Evolutionary conservation across 1,284 basidiomycete species (phyloP), one percentile per base, ranked within the genome.

Genomic region (Ceratorhiza oryzae-sativae): DNA sequence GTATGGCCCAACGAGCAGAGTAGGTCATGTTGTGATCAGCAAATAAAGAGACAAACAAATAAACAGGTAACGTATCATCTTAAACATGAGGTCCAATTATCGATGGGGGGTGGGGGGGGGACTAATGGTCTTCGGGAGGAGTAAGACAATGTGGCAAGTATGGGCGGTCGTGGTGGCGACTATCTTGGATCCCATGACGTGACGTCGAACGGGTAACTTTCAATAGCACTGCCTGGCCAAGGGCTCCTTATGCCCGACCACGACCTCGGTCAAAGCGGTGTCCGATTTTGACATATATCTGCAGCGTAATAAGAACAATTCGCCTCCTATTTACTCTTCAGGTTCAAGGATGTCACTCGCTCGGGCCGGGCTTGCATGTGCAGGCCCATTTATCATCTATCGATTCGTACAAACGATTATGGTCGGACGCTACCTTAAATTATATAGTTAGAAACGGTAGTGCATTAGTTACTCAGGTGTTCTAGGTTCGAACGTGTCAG

Each of bases 351-450:
- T 73, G 25, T 75, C 80, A 20, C 77, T 80, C 70, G 67, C 80
- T 27, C 72, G 62, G 30, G 79, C 79, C 20, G 80, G 77, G 0
- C 72, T 80, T 23, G 73, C 80, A 79, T 80, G 51, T 72, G 78
- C 71, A 36, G 34, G 25, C 15, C 71, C 32, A 25, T 36, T 48
- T 46, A 9, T 34, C n/a, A 42, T 61, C 13, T 59, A 60, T 27
- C 48, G 48, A 48, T 60, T 71, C 32, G 39, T 45, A 2, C 58
- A 45, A 30, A 60, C 45, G 58, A 30, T 60, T 15, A 27, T 42
- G 23, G 30, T 42, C 23, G 58, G 58, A 1, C 58, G 36, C 15
- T 41, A 41, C 4, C 58, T 60, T 20, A 60, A 60, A 10, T 36
- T 41, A 8, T 32, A 45, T 45, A 42, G 9, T 23, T 60, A 60